Evolutionary conservation across 129 eudicot species (phyloP).

Genomic region (Artemisia annua): DNA sequence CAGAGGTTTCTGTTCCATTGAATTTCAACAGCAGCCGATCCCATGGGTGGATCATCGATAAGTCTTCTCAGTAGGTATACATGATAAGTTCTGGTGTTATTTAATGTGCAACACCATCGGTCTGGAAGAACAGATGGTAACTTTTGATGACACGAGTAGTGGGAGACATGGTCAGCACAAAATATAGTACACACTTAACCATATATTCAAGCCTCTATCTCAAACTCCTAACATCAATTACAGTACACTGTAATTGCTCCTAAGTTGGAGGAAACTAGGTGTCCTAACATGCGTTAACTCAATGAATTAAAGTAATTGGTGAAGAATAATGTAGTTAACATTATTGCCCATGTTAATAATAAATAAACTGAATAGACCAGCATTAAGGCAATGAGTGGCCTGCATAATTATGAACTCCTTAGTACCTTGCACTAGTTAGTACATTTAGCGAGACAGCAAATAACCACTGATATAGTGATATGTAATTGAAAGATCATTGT

Average conservation of each 20-base stretch:
- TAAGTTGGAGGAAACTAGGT: not conserved
- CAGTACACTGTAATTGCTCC: not conserved
- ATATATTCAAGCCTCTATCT: not conserved
- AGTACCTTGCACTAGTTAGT: not conserved
- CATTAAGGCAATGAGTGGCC: not conserved
- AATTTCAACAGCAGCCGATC: too few relatives aligned
- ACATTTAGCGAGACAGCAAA: not conserved
- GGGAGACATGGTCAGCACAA: too few relatives aligned
- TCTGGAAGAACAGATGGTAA: too few relatives aligned
- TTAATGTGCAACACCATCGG: too few relatives aligned
- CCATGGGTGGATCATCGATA: too few relatives aligned
- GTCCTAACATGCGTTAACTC: not conserved
- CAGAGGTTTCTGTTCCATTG: too few relatives aligned
- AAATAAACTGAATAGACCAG: not conserved
- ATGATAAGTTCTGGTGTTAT: too few relatives aligned
- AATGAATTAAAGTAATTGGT: not conserved
- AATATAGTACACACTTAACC: not conserved
- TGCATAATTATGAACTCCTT: not conserved
- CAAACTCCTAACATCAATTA: not conserved
- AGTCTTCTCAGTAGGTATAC: too few relatives aligned
- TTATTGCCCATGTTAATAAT: not conserved
- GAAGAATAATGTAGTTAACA: not conserved
- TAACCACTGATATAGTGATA: not conserved
- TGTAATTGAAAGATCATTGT: not conserved
- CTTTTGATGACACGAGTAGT: too few relatives aligned